Percentiles rank a stretch among this genome's conserved stretches.
These are phyloP conservation scores for Paramyrothecium sp. DNA, from an alignment of 2,329 filamentous ascomycete genomes.

Conservation along the genomic window DNA sequence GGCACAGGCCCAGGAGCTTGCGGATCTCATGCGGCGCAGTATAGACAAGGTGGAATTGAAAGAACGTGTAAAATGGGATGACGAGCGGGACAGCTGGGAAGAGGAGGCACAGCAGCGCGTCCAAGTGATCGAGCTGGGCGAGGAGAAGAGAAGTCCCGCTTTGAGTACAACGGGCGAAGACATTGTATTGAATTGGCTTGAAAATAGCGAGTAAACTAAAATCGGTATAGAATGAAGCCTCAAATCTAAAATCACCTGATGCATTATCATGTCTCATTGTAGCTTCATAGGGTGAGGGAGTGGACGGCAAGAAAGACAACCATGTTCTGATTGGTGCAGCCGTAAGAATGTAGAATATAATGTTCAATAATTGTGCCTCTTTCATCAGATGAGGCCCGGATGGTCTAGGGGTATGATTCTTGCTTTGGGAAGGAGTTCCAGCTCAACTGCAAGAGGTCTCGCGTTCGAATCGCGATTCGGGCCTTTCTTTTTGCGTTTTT, in stretches of 20 bases:
- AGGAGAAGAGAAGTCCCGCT: conserved; percentile 20
- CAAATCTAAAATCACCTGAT: too few relatives aligned
- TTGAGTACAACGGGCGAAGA: conserved; percentile 24
- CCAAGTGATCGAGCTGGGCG: conserved; percentile 33
- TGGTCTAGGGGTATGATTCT: conserved; percentile 34
- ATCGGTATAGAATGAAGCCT: too few relatives aligned
- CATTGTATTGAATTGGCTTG: conserved; percentile 28
- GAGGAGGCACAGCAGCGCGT: conserved; percentile 36
- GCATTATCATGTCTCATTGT: too few relatives aligned
- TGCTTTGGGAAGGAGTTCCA: conserved; percentile 22
- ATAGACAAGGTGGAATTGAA: conserved; percentile 44
- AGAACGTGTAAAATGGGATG: conserved; percentile 39
- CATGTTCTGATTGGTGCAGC: background rate
- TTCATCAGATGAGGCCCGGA: conserved; percentile 8
- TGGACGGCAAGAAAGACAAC: too few relatives aligned
- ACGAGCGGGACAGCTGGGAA: conserved; percentile 29
- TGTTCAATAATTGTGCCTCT: background rate
- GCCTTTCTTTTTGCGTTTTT: conserved; percentile 13
- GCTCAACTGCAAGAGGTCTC: conserved; percentile 28
- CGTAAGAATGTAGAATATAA: background rate
- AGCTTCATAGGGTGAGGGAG: too few relatives aligned
- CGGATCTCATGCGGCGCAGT: conserved; percentile 46
- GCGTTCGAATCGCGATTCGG: conserved; percentile 30
- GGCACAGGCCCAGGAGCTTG: conserved; percentile 46
- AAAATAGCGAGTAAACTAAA: conserved; percentile 15